Percentiles rank a stretch among this genome's conserved stretches.
phyloP scores from a whole-genome alignment of 1,139 yeast species.

The Scheffersomyces titani region DNA sequence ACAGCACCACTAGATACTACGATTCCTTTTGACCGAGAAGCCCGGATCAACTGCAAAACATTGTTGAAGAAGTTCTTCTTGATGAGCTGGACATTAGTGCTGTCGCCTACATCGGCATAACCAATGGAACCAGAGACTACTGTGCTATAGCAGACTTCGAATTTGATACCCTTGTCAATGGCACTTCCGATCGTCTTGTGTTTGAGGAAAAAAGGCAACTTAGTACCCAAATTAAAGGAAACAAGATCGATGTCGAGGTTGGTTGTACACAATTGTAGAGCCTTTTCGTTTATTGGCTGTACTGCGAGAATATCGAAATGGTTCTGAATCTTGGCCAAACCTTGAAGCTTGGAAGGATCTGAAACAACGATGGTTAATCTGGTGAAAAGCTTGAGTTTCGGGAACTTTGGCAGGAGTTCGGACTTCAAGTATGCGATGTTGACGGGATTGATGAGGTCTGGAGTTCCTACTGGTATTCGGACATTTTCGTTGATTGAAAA shows the following conservation, averaged over 20 bases:
- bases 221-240: slow-evolving; percentile 64
- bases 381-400: slow-evolving; percentile 54
- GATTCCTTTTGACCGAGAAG: slow-evolving; percentile 78
- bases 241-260: slow-evolving; percentile 78
- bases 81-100: slow-evolving; percentile 25
- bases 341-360: slow-evolving; percentile 78
- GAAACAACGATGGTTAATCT: slow-evolving; percentile 74
- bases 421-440: slow-evolving; percentile 24
- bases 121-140: slow-evolving; percentile 48
- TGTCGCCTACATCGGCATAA: slow-evolving; percentile 21
- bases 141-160: slow-evolving; percentile 74
- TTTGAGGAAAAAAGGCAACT: slow-evolving; percentile 75
- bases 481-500: slow-evolving; percentile 58
- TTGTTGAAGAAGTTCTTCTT: slow-evolving; percentile 69
- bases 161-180: slow-evolving; percentile 74
- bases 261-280: slow-evolving; percentile 71
- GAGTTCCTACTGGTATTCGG: slow-evolving; percentile 52
- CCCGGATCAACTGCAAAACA: slow-evolving; percentile 74
- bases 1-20: slow-evolving; percentile 77
- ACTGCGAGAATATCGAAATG: slow-evolving; percentile 81
- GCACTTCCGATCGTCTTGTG: slow-evolving; percentile 88
- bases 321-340: slow-evolving; percentile 59
- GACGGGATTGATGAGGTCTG: slow-evolving; percentile 39
- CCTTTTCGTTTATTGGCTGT: slow-evolving; percentile 77
- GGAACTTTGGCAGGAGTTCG: slow-evolving; percentile 36